These are phyloP conservation scores for Neurospora sp. DNA, from an alignment of 495 filamentous ascomycete species.

Conservation along the genomic window DNA sequence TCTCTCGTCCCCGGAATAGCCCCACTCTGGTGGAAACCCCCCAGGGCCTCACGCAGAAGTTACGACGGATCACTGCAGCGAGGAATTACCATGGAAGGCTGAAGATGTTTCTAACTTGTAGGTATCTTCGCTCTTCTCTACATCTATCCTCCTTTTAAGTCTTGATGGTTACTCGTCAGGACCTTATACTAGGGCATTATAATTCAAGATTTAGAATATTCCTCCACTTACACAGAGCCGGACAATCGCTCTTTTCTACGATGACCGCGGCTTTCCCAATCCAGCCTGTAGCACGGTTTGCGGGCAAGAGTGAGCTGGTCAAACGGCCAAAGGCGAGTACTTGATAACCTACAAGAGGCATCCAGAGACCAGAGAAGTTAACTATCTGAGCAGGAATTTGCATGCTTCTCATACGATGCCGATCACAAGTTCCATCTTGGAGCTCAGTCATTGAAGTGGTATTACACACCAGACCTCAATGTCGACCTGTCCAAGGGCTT, in stretches of 20 bases:
- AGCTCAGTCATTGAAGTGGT: slow-evolving; percentile 72
- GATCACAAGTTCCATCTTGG: slow-evolving; percentile 66
- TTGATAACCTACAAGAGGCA: neutral
- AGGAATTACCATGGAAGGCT: neutral
- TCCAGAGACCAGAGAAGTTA: neutral
- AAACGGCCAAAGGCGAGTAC: slow-evolving; percentile 53
- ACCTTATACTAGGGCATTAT: neutral
- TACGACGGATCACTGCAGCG: neutral
- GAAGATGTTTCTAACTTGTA: neutral
- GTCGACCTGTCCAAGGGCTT: slow-evolving; percentile 69
- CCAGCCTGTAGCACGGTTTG: slow-evolving; percentile 52
- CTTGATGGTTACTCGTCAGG: neutral
- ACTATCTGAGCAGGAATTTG: slow-evolving; percentile 54
- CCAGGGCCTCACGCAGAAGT: neutral
- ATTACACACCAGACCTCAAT: slow-evolving; percentile 67
- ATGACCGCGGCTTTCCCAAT: slow-evolving; percentile 46
- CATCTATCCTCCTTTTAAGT: neutral
- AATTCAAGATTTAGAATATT: neutral
- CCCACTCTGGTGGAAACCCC: neutral
- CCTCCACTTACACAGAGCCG: neutral
- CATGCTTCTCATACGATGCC: slow-evolving; percentile 84
- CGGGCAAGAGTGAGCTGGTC: slow-evolving; percentile 50
- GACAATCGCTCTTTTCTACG: slow-evolving; percentile 7
- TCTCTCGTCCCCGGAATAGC: neutral
- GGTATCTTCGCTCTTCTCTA: neutral